Base-by-base conservation (phyloP, 140 eudicot genomes). In the Anethum foeniculum region DNA sequence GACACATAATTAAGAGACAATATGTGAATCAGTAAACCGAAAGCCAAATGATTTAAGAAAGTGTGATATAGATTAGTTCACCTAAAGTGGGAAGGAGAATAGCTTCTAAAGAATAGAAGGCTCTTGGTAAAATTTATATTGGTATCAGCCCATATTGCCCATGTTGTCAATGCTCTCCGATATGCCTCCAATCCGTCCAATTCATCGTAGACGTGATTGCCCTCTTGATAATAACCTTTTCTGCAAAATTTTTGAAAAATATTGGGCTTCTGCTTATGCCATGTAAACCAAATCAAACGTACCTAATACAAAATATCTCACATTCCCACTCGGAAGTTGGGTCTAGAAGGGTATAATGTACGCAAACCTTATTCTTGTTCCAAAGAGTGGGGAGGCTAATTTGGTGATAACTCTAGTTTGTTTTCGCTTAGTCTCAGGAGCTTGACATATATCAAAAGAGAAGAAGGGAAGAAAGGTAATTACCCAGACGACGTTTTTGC, bases 191-290 rank as follows among this genome's bases (percentile, higher is more conserved):
- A 14, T 15, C 49, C 87, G 9, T 81, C 64, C 72, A 86, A 23
- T 74, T 84, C 64, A 25, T 80, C 69, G 49, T 86, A 86, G 25
- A 86, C 79, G 30, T 86, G 83, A 80, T 82, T 79, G 30, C 89
- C 89, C 81, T 86, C 89, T 81, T 84, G 89, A 41, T 86, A 86
- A 60, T 86, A 86, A 28, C 84, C 87, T 58, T 84, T 79, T 81
- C 89, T 86, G 77, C 77, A 80, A 49, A 15, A 32, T n/a, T 48
- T 44, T 8, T 0, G 12, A 30, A 4, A 21, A 68, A 14, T 10
- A 0, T 68, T 6, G 44, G 74, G 4, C 74, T 68, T 68, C 18
- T 30, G 41, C 14, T 28, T 28, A 12, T 13, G 73, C 62, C 11
- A 10, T 25, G 34, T 10, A 62, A 62, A 62, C 16, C 69, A 60